Evolutionary conservation across 495 filamentous ascomycete species (phyloP), one percentile per base, ranked within the genome.

Genomic region (Neurospora sublineolata): DNA sequence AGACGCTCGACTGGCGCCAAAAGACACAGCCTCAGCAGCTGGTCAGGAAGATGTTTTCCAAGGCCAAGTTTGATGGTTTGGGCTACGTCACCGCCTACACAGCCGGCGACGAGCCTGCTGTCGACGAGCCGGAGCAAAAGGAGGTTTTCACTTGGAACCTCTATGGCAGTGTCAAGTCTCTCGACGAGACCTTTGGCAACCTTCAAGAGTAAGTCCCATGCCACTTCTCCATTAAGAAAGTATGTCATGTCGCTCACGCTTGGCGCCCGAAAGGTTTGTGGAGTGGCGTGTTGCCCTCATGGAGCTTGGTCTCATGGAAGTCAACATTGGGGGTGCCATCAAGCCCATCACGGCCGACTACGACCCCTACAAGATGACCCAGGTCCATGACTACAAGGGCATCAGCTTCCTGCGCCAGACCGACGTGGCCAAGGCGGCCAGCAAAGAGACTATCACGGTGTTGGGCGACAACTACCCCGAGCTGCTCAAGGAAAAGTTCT

Each of bases 301-400:
- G 93, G 94, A 97, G 76, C 83, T 90, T 37, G 89, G 90, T 7
- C 82, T 97, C 39, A 81, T 87, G 64, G 87, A 91, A 67, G 87
- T 97, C 36, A 83, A 88, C 67, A 83, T 97, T 70, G 72, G 82
- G 14, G 83, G 86, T 18, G 91, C 91, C 27, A 92, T 87, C 20
- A 81, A 84, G 70, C 87, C 90, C 37, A 94, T 97, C 74, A 90
- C 91, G 2, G 90, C 92, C 73, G 87, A 89, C 68, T 85, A 87
- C 73, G 94, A 97, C 78, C 92, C 91, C 2, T 95, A 97, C 81
- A 89, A 93, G 82, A 92, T 93, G 78, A 85, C 91, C 73, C 93
- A 97, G 80, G 88, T 97, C 7, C 94, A 97, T 83, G 94, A 97
- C 82, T 97, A 96, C 84, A 83, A 91, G 73, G 88, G 87, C 68